Percentiles rank a stretch among this genome's conserved stretches.
phyloP scores from a whole-genome alignment of 2,329 filamentous ascomycete species.

The Bipolaris bicolor region DNA sequence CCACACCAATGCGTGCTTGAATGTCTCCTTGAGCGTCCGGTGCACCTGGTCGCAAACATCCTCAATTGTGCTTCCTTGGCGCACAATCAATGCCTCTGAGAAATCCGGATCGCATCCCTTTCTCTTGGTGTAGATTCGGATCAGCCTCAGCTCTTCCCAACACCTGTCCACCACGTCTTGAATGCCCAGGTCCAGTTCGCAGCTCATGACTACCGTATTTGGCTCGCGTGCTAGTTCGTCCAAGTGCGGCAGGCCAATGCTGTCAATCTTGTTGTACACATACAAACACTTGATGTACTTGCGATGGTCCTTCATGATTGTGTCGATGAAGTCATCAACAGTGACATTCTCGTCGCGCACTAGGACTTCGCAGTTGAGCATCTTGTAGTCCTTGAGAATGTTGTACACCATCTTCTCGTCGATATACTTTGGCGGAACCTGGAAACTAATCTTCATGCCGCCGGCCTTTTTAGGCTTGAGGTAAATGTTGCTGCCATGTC shows the following conservation, averaged over 20 bases:
- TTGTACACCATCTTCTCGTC: slow-evolving; percentile 99
- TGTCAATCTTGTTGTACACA: slow-evolving; percentile 99
- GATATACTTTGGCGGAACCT: slow-evolving; percentile 82
- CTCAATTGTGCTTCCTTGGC: slow-evolving; percentile 86
- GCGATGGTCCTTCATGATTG: slow-evolving; percentile 98
- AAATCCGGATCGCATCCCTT: slow-evolving; percentile 93
- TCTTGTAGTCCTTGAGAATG: slow-evolving; percentile 97
- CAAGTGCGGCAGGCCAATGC: slow-evolving; percentile 89
- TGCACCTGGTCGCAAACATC: slow-evolving; percentile 97
- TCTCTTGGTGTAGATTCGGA: slow-evolving; percentile 86
- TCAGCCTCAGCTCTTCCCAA: slow-evolving; percentile 90
- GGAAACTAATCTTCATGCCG: slow-evolving; percentile 98
- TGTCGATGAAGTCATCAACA: slow-evolving; percentile 97
- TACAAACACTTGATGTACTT: slow-evolving; percentile 96
- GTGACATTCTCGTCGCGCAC: slow-evolving; percentile 92
- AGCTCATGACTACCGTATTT: slow-evolving; percentile 95
- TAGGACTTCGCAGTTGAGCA: slow-evolving; percentile 95
- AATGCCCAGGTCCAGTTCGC: slow-evolving; percentile 92
- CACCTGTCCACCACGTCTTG: slow-evolving; percentile 92
- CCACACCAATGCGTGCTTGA: slow-evolving; percentile 99
- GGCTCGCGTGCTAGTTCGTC: slow-evolving; percentile 91
- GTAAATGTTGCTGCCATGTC: slow-evolving; percentile 81
- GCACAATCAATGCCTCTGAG: slow-evolving; percentile 87
- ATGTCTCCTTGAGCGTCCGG: slow-evolving; percentile 92
- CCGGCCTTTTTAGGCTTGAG: slow-evolving; percentile 94